Evolutionary conservation across 306 rosid genomes (phyloP).

Genomic region (Hippophae rhamnoides): DNA sequence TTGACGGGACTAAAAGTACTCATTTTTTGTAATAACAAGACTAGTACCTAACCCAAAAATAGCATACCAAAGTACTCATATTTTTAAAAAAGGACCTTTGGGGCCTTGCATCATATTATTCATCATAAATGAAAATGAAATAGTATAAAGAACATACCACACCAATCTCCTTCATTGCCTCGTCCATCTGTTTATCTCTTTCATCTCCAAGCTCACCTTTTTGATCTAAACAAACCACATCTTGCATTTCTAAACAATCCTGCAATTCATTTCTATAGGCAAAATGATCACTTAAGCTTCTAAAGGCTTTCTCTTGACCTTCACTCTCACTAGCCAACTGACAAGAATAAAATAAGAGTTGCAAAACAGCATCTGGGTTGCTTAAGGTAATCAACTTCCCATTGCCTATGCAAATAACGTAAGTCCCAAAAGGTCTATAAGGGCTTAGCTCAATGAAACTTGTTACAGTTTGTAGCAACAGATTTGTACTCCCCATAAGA

Average conservation of each 20-base stretch:
- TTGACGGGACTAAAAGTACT: too few relatives aligned
- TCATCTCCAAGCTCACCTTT: slow-evolving; percentile 37
- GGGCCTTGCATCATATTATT: background rate
- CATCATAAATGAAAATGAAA: background rate
- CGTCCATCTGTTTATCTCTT: slow-evolving; percentile 12
- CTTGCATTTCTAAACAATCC: slow-evolving; percentile 26
- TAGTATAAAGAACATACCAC: slow-evolving; percentile 30
- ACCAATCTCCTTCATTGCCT: slow-evolving; percentile 55
- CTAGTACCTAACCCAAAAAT: background rate
- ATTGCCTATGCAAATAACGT: slow-evolving; percentile 38
- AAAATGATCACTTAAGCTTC: slow-evolving; percentile 41
- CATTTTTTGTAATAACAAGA: too few relatives aligned
- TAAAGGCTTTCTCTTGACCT: slow-evolving; percentile 13
- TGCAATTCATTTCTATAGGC: slow-evolving; percentile 27
- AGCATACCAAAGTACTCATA: background rate
- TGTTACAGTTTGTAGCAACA: slow-evolving; percentile 38
- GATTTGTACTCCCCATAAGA: slow-evolving; percentile 64
- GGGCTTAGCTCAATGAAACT: slow-evolving; percentile 52
- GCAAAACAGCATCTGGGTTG: slow-evolving; percentile 65
- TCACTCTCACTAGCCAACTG: slow-evolving; percentile 26
- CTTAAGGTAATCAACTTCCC: slow-evolving; percentile 33
- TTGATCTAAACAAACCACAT: slow-evolving; percentile 23
- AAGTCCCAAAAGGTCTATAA: slow-evolving; percentile 77
- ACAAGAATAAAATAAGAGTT: slow-evolving; percentile 46
- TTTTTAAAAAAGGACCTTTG: background rate